phyloP scores from a whole-genome alignment of 495 filamentous ascomycete species.

The Penicillium coffeae region DNA sequence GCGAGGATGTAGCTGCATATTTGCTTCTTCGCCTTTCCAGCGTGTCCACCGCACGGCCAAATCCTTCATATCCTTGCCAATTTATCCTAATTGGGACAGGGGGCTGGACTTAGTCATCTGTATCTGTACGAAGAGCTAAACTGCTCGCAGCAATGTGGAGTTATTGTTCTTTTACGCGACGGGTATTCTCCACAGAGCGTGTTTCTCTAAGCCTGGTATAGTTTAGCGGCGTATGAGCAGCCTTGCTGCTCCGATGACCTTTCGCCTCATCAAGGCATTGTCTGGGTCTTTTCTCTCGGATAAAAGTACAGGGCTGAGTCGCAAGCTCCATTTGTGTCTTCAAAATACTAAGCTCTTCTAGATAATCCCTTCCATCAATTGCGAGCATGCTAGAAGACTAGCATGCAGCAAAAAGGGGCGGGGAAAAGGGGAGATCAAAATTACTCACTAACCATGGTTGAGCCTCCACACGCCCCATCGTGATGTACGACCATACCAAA shows the following conservation, averaged over 20 bases:
- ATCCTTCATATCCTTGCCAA: conserved; percentile 1
- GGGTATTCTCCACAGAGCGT: conserved; percentile 25
- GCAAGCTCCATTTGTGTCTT: too few species aligned
- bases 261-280: background rate
- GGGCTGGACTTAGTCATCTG: conserved; percentile 6
- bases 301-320: too few species aligned
- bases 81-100: conserved; percentile 16
- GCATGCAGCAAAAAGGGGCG: conserved; percentile 20
- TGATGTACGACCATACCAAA: conserved; percentile 13
- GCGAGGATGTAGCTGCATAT: too few species aligned
- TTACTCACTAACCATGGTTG: conserved; percentile 23
- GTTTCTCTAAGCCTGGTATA: conserved; percentile 11
- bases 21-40: too few species aligned
- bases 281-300: too few species aligned
- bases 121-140: conserved; percentile 3
- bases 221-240: conserved; percentile 20
- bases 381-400: background rate
- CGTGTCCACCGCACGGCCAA: background rate
- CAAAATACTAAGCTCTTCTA: too few species aligned
- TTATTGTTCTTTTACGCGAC: conserved; percentile 16
- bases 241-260: conserved; percentile 18
- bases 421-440: conserved; percentile 19
- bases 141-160: background rate
- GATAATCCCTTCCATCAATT: too few species aligned
- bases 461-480: conserved; percentile 22